A percentile compares a stretch with the other conserved stretches of the same genome.
phyloP scores from a whole-genome alignment of 805 yeast species.

The Danielia reshetovae region DNA sequence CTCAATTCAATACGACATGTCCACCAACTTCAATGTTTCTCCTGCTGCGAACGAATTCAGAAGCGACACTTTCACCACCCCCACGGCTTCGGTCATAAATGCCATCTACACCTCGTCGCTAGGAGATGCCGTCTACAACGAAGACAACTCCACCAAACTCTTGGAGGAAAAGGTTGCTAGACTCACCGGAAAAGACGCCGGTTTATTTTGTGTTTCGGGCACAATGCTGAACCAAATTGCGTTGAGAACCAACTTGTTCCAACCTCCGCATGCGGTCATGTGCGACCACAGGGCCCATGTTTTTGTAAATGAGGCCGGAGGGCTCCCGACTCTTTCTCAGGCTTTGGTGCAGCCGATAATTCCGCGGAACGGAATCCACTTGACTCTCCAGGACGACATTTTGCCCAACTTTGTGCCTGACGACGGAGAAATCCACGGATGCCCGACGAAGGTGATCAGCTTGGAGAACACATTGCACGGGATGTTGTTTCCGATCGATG shows the following conservation, averaged over 20 bases:
- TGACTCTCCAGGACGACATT: slow-evolving; percentile 38
- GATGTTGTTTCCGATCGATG: slow-evolving; percentile 37
- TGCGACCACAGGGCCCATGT: slow-evolving; percentile 39
- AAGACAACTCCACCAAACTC: slow-evolving; percentile 31
- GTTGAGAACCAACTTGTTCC: slow-evolving; percentile 33
- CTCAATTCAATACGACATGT: too few relatives aligned
- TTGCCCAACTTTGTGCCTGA: slow-evolving; percentile 35
- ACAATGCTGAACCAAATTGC: slow-evolving; percentile 42
- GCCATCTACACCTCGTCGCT: slow-evolving; percentile 23
- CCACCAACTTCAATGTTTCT: background rate
- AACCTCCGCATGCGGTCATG: slow-evolving; percentile 39
- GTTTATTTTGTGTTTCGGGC: slow-evolving; percentile 39
- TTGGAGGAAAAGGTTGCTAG: slow-evolving; percentile 32
- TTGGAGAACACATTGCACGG: slow-evolving; percentile 44
- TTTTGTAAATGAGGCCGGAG: slow-evolving; percentile 39
- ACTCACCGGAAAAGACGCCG: slow-evolving; percentile 38
- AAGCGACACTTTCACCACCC: slow-evolving; percentile 20
- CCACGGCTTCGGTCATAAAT: slow-evolving; percentile 15
- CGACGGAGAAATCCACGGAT: slow-evolving; percentile 42
- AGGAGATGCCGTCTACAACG: slow-evolving; percentile 43
- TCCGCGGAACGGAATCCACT: slow-evolving; percentile 32
- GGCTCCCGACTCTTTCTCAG: slow-evolving; percentile 39
- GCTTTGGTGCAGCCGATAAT: slow-evolving; percentile 38
- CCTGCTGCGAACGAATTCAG: slow-evolving; percentile 17
- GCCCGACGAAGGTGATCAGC: slow-evolving; percentile 41